phyloP scores from a whole-genome alignment of 2,329 filamentous ascomycete genomes.

The Aphanoascus verrucosus region DNA sequence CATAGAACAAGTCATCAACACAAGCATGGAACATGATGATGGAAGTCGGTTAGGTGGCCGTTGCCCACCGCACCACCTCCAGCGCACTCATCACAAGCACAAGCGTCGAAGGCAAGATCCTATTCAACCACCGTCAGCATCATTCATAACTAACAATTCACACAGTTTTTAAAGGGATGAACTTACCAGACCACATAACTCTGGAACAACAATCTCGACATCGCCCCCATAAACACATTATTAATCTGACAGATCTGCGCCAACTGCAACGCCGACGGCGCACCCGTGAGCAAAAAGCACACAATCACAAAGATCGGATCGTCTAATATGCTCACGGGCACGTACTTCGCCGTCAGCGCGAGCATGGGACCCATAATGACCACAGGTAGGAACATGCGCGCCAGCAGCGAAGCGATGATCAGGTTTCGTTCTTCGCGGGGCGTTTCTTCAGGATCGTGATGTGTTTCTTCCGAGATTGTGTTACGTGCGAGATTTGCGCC shows the following conservation, averaged over 20 bases:
- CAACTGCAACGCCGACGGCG: slow-evolving; percentile 83
- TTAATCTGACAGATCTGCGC: slow-evolving; percentile 99
- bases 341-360: slow-evolving; percentile 76
- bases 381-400: slow-evolving; percentile 86
- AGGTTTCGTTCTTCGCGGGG: slow-evolving; percentile 59
- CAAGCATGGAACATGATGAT: too few species aligned
- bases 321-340: slow-evolving; percentile 86
- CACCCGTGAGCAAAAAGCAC: slow-evolving; percentile 89
- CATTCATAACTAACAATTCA: not conserved
- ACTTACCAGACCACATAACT: slow-evolving; percentile 88
- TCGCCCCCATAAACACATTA: slow-evolving; percentile 85
- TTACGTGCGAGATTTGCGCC: slow-evolving; percentile 91
- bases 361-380: slow-evolving; percentile 85
- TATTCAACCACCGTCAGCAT: slow-evolving; percentile 27
- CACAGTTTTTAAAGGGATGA: not conserved
- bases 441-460: slow-evolving; percentile 57
- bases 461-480: slow-evolving; percentile 59
- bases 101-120: slow-evolving; percentile 88
- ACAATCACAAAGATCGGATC: slow-evolving; percentile 98
- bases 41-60: too few species aligned
- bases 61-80: slow-evolving; percentile 84
- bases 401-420: slow-evolving; percentile 72
- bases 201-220: slow-evolving; percentile 88
- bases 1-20: too few species aligned
- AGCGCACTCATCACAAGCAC: slow-evolving; percentile 82